These are phyloP conservation scores for Colletotrichum sidae DNA, from an alignment of 2,329 filamentous ascomycete genomes.

Conservation along the genomic window DNA sequence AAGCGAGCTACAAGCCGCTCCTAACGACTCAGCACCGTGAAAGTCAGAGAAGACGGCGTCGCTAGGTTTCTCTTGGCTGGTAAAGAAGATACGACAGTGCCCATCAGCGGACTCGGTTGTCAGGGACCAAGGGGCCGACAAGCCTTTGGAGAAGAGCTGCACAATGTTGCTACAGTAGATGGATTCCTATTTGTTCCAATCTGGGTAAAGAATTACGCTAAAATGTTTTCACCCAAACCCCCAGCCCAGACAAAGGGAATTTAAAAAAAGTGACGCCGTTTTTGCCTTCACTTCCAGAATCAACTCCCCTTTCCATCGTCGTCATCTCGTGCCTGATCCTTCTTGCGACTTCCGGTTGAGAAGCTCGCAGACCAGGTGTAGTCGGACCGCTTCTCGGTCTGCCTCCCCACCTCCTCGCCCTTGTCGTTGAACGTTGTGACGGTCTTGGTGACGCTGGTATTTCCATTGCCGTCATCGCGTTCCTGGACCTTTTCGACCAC, in stretches of 20 bases:
- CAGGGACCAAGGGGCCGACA: too few relatives aligned
- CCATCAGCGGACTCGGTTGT: too few relatives aligned
- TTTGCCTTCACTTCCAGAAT: slow-evolving; percentile 36
- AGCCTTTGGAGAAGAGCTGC: too few relatives aligned
- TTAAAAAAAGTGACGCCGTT: background rate
- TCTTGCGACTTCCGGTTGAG: slow-evolving; percentile 17
- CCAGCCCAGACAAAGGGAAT: background rate
- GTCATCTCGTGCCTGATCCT: slow-evolving; percentile 11
- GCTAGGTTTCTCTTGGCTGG: too few relatives aligned
- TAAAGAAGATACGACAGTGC: too few relatives aligned
- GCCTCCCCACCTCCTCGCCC: slow-evolving; percentile 35
- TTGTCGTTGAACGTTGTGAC: slow-evolving; percentile 36
- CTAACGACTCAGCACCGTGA: too few relatives aligned
- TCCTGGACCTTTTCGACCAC: slow-evolving; percentile 34
- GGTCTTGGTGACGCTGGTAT: slow-evolving; percentile 33
- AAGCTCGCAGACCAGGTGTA: slow-evolving; percentile 35
- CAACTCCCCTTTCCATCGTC: slow-evolving; percentile 31
- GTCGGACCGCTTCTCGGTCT: slow-evolving; percentile 33
- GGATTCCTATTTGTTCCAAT: too few relatives aligned
- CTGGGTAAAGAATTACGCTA: too few relatives aligned
- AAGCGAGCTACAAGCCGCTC: too few relatives aligned
- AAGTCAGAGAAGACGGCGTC: too few relatives aligned
- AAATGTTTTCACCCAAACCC: too few relatives aligned
- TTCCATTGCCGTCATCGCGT: slow-evolving; percentile 34
- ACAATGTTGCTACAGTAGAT: too few relatives aligned